Evolutionary conservation across 129 eudicot genomes (phyloP).

Genomic region (Rutidosis leptorrhynchoides): DNA sequence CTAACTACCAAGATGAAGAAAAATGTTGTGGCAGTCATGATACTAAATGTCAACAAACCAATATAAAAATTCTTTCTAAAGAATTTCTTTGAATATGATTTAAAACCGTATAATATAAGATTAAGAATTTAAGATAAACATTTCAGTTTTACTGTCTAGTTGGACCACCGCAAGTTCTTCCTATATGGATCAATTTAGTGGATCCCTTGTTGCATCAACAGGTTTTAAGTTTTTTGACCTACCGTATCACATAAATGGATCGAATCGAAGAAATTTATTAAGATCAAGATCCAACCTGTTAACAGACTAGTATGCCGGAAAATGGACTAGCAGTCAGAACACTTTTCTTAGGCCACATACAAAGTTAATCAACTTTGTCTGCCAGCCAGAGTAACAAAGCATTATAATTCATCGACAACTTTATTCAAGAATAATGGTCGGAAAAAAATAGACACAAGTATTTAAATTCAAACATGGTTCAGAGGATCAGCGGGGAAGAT

Average conservation of each 20-base stretch:
- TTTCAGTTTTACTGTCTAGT: not conserved
- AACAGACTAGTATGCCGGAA: not conserved
- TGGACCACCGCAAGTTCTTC: not conserved
- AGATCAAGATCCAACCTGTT: not conserved
- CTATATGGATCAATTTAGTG: not conserved
- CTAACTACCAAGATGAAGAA: not conserved
- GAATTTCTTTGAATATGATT: no score
- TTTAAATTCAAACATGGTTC: not conserved
- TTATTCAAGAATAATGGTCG: not conserved
- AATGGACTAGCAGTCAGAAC: not conserved
- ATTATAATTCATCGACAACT: not conserved
- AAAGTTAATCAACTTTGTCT: not conserved
- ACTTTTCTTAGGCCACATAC: not conserved
- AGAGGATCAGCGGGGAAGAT: not conserved
- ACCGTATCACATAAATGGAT: not conserved
- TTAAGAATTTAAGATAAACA: not conserved
- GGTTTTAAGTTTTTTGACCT: not conserved
- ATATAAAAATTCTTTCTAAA: no score
- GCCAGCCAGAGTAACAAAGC: conserved; percentile 2
- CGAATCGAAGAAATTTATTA: not conserved
- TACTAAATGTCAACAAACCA: not conserved
- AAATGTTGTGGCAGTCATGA: not conserved
- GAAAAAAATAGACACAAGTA: not conserved
- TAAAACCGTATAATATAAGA: not conserved
- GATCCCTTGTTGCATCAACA: not conserved